Base-by-base conservation (phyloP, 225 moss, liverwort and hornwort species). In the Bryum argenteum region DNA sequence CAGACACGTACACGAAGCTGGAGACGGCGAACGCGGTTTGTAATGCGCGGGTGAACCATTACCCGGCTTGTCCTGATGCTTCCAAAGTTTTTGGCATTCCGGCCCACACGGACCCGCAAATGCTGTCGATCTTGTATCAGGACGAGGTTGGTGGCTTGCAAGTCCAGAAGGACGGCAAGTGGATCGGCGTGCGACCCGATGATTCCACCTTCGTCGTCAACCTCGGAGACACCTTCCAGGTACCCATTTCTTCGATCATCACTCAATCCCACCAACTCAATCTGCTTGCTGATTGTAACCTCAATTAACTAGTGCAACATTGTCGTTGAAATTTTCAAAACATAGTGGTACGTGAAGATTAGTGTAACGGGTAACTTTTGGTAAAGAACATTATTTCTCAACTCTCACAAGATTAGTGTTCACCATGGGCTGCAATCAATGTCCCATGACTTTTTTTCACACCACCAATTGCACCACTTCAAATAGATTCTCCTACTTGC, bases 141-240 rank as follows among this genome's bases (percentile, higher is more conserved):
- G 84, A 84, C 41, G 57, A 85, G 19, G 70, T 79, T 1, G 85
- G 82, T 3, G 85, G 82, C 5, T 24, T 85, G 65, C 85, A 85
- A 26, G 72, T 85, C 12, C 42, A 50, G 5, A 82, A 79, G 67
- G 67, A 77, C 23, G 79, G 68, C 57, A 74, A 82, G 68, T 80
- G 82, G 82, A 66, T 86, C 11, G 85, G 85, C 43, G 64, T 86
- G 10, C 77, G 79, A 10, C 85, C 85, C 9, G 79, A 85, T 6
- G 77, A 79, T 40, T 52, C 67, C 58, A 76, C 82, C 54, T 77
- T 86, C n/a, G 68, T 82, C 24, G 73, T 76, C 54, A 86, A 86
- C 67, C 57, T 86, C 0, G 82, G 79, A n/a, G 77, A 86, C 73
- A 77, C 76, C 8, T 79, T 86, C 28, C 78, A 77, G 82, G 85